Base-by-base conservation (phyloP, 2,329 filamentous ascomycete genomes). In the Aspergillus sp. region DNA sequence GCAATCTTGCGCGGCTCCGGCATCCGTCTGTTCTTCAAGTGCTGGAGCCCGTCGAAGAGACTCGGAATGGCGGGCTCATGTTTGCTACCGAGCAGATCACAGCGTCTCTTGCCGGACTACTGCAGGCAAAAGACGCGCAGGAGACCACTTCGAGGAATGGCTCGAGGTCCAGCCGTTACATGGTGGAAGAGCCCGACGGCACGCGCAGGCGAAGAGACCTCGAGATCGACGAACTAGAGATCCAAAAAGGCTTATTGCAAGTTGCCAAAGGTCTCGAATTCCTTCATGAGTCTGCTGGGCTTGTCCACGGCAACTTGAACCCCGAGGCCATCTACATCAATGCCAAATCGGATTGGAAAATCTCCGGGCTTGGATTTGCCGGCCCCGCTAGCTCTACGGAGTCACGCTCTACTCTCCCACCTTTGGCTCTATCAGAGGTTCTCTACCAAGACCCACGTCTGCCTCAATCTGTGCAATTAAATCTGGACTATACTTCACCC, bases 261-360 rank as follows among this genome's bases (percentile, higher is more conserved):
- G 85, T 99, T 64, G 93, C 90, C 71, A 97, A 97, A 75, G 94
- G 93, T 2, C 82, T 98, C 30, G 94, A 98, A 77, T 98, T 98
- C 73, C 79, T 98, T 62, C 94, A 98, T 73, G 94, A 98, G 73
- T 96, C 94, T 73, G 94, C 94, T 8, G 92, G 92, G 0, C 83
- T 99, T 52, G 91, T 98, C 0, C 95, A 99, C 76, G 92, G 90
- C 51, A 99, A 99, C 73, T 77, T 99, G 64, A 98, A 93, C 0
- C 95, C 95, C 0, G 94, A 98, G 65, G 91, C 93, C 17, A 88
- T 99, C 65, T 89, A 96, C 66, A 87, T 99, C 76, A 99, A 99
- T 78, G 87, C 91, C 42, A 99, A 99, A 86, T 96, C 91, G 51
- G 95, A 99, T 76, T 99, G 95, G 95, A 99, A 99, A 75, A 91